Conservation (phyloP, 805 yeast genomes). For the Ogataea pilisensis region DNA sequence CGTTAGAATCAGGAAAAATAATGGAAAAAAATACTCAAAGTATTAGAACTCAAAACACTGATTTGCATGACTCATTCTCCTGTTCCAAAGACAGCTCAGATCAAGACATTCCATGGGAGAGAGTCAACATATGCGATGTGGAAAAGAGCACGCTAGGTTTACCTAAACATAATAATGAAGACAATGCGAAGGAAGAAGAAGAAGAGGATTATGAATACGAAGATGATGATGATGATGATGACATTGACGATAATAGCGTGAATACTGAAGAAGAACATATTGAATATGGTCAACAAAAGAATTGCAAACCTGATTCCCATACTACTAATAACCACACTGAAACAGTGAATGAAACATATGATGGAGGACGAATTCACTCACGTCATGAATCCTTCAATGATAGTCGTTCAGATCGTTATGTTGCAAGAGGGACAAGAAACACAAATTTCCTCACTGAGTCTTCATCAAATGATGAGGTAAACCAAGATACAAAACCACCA, state of each 20-base stretch:
- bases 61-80: neutral
- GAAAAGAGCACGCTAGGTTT: conserved; percentile 5
- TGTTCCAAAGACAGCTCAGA: conserved; percentile 15
- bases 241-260: neutral
- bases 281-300: neutral
- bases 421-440: too few species aligned
- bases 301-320: too few species aligned
- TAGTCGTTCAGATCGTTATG: too few species aligned
- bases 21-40: too few species aligned
- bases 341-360: too few species aligned
- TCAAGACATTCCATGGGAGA: conserved; percentile 13
- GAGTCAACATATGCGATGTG: conserved; percentile 8
- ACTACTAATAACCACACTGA: too few species aligned
- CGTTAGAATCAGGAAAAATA: too few species aligned
- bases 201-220: neutral
- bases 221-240: neutral
- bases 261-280: neutral
- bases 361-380: too few species aligned
- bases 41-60: neutral
- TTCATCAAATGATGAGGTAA: too few species aligned
- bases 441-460: too few species aligned
- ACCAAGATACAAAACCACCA: too few species aligned
- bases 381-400: too few species aligned
- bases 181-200: neutral
- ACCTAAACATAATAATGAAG: conserved; percentile 6